Evolutionary conservation across 345 rosid species (phyloP).

Genomic region (Ceriops tagal): DNA sequence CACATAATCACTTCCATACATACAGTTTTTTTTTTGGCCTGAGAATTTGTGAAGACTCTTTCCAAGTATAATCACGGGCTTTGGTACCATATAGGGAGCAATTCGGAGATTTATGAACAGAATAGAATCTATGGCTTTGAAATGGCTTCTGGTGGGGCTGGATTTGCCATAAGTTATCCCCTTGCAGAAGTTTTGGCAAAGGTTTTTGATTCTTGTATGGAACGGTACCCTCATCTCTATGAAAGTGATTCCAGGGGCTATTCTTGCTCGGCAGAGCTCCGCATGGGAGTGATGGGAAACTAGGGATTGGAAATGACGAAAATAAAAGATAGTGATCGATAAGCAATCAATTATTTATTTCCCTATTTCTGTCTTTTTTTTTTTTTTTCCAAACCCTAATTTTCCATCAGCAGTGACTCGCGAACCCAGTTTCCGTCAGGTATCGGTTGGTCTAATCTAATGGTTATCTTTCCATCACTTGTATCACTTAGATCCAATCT

Average conservation of each 20-base stretch:
- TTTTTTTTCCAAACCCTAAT: too few relatives aligned
- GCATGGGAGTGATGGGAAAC: slow-evolving; percentile 40
- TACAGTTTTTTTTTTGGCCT: slow-evolving; percentile 47
- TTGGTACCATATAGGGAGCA: slow-evolving; percentile 77
- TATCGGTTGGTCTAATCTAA: slow-evolving; percentile 3
- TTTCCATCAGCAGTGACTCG: slow-evolving; percentile 12
- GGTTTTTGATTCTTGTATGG: slow-evolving; percentile 71
- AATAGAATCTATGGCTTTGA: slow-evolving; percentile 51
- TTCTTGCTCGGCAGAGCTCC: slow-evolving; percentile 79
- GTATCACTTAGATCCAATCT: slow-evolving; percentile 55
- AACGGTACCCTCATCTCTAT: slow-evolving; percentile 74
- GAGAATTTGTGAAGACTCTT: slow-evolving; percentile 65
- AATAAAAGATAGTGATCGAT: too few relatives aligned
- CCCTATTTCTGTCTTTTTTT: too few relatives aligned
- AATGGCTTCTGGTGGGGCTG: slow-evolving; percentile 85
- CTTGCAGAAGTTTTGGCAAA: slow-evolving; percentile 66
- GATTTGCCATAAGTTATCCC: slow-evolving; percentile 71
- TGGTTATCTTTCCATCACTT: slow-evolving; percentile 65
- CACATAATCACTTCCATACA: too few relatives aligned
- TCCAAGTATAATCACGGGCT: slow-evolving; percentile 70
- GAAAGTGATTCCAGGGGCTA: slow-evolving; percentile 74
- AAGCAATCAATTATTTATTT: too few relatives aligned
- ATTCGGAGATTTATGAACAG: slow-evolving; percentile 63
- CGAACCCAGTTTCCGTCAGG: slow-evolving; percentile 98
- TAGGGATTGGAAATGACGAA: too few relatives aligned